phyloP scores from a whole-genome alignment of 2,329 filamentous ascomycete species.

The Lasiodiplodia sp. region DNA sequence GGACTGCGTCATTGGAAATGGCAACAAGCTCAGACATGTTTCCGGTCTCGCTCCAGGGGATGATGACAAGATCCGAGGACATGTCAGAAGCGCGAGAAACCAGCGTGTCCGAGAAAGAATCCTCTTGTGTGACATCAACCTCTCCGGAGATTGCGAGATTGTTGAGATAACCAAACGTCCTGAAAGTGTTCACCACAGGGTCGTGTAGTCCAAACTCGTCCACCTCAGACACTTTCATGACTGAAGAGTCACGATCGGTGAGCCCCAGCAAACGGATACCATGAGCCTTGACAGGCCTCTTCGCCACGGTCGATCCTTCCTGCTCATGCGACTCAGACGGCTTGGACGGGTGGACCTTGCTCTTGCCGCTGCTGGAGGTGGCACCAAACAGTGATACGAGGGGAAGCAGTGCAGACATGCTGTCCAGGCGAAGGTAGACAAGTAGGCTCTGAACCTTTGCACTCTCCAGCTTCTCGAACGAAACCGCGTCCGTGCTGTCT shows the following conservation, averaged over 20 bases:
- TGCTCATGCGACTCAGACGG: constrained; percentile 15
- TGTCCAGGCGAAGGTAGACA: constrained; percentile 85
- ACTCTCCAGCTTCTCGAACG: constrained; percentile 58
- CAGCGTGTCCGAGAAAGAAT: constrained; percentile 80
- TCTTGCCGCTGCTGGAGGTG: constrained; percentile 49
- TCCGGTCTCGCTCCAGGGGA: constrained; percentile 90
- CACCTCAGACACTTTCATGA: constrained; percentile 89
- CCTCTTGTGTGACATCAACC: constrained; percentile 79
- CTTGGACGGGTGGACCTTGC: constrained; percentile 47
- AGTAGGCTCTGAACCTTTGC: constrained; percentile 70
- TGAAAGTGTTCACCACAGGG: constrained; percentile 89
- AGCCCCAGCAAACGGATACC: constrained; percentile 87
- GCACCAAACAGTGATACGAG: constrained; percentile 81
- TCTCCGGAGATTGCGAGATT: constrained; percentile 83
- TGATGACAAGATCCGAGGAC: constrained; percentile 73
- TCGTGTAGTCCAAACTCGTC: constrained; percentile 72
- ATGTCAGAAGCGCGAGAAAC: constrained; percentile 63
- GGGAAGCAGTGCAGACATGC: constrained; percentile 80
- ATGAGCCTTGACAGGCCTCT: constrained; percentile 73
- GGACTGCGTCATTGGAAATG: constrained; percentile 57
- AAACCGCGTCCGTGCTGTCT: constrained; percentile 43
- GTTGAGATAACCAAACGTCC: constrained; percentile 84
- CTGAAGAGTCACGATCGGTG: constrained; percentile 90
- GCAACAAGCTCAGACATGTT: constrained; percentile 71
- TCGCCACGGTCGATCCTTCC: constrained; percentile 34